Evolutionary conservation across 2,329 filamentous ascomycete species (phyloP).

Genomic region (Penicillium sp.): DNA sequence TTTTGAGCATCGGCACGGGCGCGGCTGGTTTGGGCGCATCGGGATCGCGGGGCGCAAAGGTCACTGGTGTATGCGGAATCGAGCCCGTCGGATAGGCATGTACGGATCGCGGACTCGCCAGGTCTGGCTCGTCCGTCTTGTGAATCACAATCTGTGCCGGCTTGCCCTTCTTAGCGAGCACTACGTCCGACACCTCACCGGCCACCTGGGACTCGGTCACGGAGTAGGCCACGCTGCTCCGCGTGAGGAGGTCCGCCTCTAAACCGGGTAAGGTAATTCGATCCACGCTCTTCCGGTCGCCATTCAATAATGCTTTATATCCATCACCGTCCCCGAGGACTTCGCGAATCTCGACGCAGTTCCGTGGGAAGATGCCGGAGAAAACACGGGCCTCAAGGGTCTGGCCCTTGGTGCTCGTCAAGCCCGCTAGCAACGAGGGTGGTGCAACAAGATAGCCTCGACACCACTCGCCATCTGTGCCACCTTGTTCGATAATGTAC

Average conservation of each 20-base stretch:
- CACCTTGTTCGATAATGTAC: conserved; percentile 97
- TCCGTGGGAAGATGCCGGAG: conserved; percentile 94
- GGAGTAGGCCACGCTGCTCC: conserved; percentile 30
- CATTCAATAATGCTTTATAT: conserved; percentile 33
- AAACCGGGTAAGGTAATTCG: conserved; percentile 28
- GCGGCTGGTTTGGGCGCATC: conserved; percentile 71
- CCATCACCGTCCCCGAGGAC: conserved; percentile 71
- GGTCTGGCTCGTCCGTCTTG: conserved; percentile 35
- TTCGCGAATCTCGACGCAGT: conserved; percentile 92
- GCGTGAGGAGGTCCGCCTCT: conserved; percentile 27
- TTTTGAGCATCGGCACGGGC: conserved; percentile 94
- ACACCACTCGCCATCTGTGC: conserved; percentile 80
- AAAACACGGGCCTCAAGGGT: conserved; percentile 94
- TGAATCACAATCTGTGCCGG: conserved; percentile 42
- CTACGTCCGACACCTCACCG: conserved; percentile 33
- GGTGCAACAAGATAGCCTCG: conserved; percentile 93
- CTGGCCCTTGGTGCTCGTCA: conserved; percentile 87
- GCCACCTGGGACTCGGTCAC: conserved; percentile 26
- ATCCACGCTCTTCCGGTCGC: conserved; percentile 36
- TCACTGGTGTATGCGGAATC: conserved; percentile 36
- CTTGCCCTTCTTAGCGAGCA: conserved; percentile 40
- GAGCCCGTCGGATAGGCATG: conserved; percentile 30
- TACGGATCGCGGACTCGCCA: conserved; percentile 31
- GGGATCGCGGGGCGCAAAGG: conserved; percentile 55
- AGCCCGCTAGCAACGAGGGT: conserved; percentile 83